phyloP scores from a whole-genome alignment of 202 grass and related monocot genomes.

The Hordeum pubiflorum region DNA sequence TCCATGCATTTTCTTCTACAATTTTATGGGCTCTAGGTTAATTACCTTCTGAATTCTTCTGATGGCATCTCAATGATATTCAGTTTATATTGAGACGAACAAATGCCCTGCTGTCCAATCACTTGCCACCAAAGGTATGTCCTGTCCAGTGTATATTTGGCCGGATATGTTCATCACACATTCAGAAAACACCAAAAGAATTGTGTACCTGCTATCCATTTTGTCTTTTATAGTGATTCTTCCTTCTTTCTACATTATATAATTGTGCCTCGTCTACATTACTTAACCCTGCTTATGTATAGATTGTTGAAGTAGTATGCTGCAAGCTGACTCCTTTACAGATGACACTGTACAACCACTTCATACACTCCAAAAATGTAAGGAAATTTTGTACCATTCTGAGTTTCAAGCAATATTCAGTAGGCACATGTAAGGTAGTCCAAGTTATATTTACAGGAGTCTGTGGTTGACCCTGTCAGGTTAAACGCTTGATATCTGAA shows the following conservation, averaged over 20 bases:
- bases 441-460: slow-evolving; percentile 13
- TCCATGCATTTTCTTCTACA: background rate
- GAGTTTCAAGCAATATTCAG: background rate
- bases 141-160: slow-evolving; percentile 24
- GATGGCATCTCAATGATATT: slow-evolving; percentile 34
- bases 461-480: slow-evolving; percentile 37
- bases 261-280: slow-evolving; percentile 1
- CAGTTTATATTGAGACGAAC: slow-evolving; percentile 98
- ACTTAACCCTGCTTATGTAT: slow-evolving; percentile 28
- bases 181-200: background rate
- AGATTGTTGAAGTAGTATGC: slow-evolving; percentile 99
- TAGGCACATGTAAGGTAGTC: slow-evolving; percentile 21
- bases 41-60: slow-evolving; percentile 13
- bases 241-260: background rate
- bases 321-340: slow-evolving; percentile 91
- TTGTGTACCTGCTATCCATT: background rate
- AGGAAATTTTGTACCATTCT: slow-evolving; percentile 22
- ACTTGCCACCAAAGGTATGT: slow-evolving; percentile 93
- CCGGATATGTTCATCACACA: background rate
- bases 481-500: slow-evolving; percentile 72
- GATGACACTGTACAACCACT: slow-evolving; percentile 82
- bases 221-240: background rate
- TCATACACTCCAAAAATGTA: slow-evolving; percentile 96
- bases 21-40: slow-evolving; percentile 8
- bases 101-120: slow-evolving; percentile 92